phyloP scores from a whole-genome alignment of 78 protist genomes.

The Dictyostelium intermedium region DNA sequence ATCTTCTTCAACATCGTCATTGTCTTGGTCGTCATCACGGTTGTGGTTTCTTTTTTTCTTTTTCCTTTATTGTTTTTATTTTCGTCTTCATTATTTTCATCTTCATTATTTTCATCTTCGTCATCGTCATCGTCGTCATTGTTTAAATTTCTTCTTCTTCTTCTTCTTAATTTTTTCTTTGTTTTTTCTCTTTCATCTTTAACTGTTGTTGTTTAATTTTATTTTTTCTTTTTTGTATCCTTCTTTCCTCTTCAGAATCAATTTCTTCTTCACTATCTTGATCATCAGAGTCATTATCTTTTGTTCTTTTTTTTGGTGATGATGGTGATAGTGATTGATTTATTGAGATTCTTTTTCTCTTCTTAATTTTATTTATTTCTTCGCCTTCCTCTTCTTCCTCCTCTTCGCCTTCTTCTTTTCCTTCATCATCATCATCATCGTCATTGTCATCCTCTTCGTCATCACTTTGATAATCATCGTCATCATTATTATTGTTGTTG shows the following conservation, averaged over 20 bases:
- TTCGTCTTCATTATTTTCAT: not conserved
- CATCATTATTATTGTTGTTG: not conserved
- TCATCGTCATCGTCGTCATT: not conserved
- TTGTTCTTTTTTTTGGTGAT: not conserved
- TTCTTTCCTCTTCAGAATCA: conserved; percentile 15
- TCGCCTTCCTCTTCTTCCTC: not conserved
- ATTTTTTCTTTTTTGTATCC: conserved; percentile 1
- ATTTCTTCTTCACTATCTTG: not conserved
- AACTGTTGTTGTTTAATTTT: not conserved
- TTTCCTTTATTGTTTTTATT: not conserved
- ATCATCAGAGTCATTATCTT: not conserved
- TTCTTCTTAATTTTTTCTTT: not conserved
- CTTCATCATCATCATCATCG: not conserved
- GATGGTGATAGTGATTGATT: not conserved
- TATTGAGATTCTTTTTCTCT: not conserved
- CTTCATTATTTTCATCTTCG: not conserved
- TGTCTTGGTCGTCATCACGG: not conserved
- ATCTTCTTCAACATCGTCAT: not conserved
- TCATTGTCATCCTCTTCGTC: too few species aligned
- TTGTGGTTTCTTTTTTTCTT: too few species aligned
- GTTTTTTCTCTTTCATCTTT: not conserved
- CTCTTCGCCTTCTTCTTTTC: not conserved
- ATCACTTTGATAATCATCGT: not conserved
- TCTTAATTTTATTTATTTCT: not conserved
- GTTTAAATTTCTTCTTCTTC: not conserved